Percentiles rank a stretch among this genome's conserved stretches.
Conservation (phyloP, 345 rosid species). For the Rhizophora mangle region DNA sequence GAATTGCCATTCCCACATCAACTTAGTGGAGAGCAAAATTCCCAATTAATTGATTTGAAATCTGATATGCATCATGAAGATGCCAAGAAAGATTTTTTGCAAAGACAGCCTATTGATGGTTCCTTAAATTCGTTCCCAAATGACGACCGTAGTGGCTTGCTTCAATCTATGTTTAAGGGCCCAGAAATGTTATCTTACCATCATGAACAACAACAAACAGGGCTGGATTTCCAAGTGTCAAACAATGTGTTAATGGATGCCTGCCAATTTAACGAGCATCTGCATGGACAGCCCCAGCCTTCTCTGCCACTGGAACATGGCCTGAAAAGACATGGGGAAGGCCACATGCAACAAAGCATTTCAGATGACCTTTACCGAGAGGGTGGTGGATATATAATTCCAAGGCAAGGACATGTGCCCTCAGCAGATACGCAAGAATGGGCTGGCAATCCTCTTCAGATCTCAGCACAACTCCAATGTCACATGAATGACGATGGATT, state of each 20-base stretch:
- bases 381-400: slow-evolving; percentile 56
- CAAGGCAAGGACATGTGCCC: slow-evolving; percentile 50
- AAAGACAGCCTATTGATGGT: slow-evolving; percentile 44
- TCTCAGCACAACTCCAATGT: slow-evolving; percentile 47
- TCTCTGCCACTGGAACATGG: slow-evolving; percentile 47
- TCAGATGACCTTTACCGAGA: slow-evolving; percentile 45
- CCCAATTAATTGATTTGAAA: slow-evolving; percentile 52
- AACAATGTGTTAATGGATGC: slow-evolving; percentile 46
- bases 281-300: slow-evolving; percentile 53
- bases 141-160: slow-evolving; percentile 68
- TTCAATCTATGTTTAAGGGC: slow-evolving; percentile 73
- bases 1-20: slow-evolving; percentile 48
- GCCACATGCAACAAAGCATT: slow-evolving; percentile 53
- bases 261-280: slow-evolving; percentile 52
- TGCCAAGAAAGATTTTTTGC: slow-evolving; percentile 45
- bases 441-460: slow-evolving; percentile 45
- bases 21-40: slow-evolving; percentile 39
- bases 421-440: slow-evolving; percentile 49
- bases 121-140: slow-evolving; percentile 54
- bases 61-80: slow-evolving; percentile 45
- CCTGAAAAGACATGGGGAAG: slow-evolving; percentile 52
- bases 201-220: slow-evolving; percentile 52
- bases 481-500: slow-evolving; percentile 46
- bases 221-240: slow-evolving; percentile 54
- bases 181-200: slow-evolving; percentile 47